A percentile compares a stretch with the other conserved stretches of the same genome.
Conservation (phyloP, 768 basidiomycete species). For the Lactifluus hygrophoroides region DNA sequence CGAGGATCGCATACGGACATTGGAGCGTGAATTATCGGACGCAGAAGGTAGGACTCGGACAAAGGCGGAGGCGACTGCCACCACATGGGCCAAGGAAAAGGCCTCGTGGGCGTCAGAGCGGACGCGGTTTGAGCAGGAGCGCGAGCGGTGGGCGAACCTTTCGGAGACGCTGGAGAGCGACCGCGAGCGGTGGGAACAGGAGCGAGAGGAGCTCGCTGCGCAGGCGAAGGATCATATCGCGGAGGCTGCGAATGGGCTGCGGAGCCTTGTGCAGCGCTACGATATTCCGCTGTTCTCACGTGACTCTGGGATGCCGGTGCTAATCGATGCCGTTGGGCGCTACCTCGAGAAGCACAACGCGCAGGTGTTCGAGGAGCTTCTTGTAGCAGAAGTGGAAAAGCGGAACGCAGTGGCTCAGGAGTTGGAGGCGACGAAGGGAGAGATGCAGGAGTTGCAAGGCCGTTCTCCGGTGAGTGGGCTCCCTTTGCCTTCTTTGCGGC, state of each 20-base stretch:
- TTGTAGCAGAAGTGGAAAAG: slow-evolving; percentile 28
- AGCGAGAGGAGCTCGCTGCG: slow-evolving; percentile 38
- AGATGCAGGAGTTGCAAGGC: slow-evolving; percentile 22
- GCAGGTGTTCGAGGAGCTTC: slow-evolving; percentile 30
- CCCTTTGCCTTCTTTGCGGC: not conserved
- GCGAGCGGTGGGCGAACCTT: slow-evolving; percentile 36
- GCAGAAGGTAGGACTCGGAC: not conserved
- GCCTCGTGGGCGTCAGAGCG: slow-evolving; percentile 33
- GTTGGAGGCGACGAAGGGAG: slow-evolving; percentile 22
- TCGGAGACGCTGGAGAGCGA: slow-evolving; percentile 45
- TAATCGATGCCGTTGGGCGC: slow-evolving; percentile 24
- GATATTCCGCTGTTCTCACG: slow-evolving; percentile 41
- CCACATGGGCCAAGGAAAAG: slow-evolving; percentile 3
- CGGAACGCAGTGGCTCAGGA: slow-evolving; percentile 17
- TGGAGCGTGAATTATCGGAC: not conserved
- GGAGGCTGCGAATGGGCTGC: slow-evolving; percentile 39
- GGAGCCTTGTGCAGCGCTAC: slow-evolving; percentile 45
- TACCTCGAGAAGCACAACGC: slow-evolving; percentile 31
- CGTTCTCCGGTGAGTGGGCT: slow-evolving; percentile 28
- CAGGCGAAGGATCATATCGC: slow-evolving; percentile 45
- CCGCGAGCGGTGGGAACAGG: slow-evolving; percentile 39
- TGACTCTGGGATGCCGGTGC: slow-evolving; percentile 22
- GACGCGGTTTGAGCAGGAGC: slow-evolving; percentile 35
- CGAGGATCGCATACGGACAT: slow-evolving; percentile 7
- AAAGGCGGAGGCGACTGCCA: not conserved